Evolutionary conservation across 345 rosid species (phyloP).

Genomic region (Syzygium grande): DNA sequence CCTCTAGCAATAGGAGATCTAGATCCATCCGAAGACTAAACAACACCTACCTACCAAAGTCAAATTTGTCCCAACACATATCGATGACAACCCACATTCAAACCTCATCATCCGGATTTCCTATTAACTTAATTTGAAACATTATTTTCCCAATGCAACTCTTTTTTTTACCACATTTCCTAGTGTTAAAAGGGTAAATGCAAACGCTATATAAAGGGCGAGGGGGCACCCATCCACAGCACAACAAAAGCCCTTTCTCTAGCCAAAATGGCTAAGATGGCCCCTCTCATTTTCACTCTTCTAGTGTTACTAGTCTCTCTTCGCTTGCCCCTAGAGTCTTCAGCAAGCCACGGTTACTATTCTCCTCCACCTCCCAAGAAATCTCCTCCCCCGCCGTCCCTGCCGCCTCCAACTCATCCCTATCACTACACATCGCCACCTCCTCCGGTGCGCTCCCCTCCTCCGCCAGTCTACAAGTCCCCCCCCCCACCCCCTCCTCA

Average conservation of each 20-base stretch:
- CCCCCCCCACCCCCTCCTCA: no score
- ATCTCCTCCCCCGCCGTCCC: conserved; percentile 21
- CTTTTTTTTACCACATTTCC: background rate
- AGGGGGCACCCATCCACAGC: conserved; percentile 11
- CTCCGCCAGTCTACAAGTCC: background rate
- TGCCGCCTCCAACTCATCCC: conserved; percentile 11
- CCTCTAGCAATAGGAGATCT: background rate
- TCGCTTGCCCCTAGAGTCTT: conserved; percentile 24
- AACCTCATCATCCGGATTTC: no score
- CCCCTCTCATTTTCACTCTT: conserved; percentile 37
- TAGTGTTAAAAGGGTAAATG: conserved; percentile 3
- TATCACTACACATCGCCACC: conserved; percentile 9
- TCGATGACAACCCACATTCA: no score
- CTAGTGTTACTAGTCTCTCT: conserved; percentile 35
- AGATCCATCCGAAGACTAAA: background rate
- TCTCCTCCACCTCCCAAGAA: background rate
- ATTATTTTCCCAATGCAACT: background rate
- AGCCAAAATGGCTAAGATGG: conserved; percentile 12
- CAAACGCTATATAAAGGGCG: conserved; percentile 50
- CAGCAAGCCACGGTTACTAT: conserved; percentile 28
- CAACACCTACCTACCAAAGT: background rate
- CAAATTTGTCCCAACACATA: background rate
- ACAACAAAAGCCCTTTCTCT: conserved; percentile 10
- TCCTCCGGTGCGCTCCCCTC: conserved; percentile 9
- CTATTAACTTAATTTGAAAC: background rate